Base-by-base conservation (phyloP, 129 eudicot genomes). In the Tanacetum coccineum region DNA sequence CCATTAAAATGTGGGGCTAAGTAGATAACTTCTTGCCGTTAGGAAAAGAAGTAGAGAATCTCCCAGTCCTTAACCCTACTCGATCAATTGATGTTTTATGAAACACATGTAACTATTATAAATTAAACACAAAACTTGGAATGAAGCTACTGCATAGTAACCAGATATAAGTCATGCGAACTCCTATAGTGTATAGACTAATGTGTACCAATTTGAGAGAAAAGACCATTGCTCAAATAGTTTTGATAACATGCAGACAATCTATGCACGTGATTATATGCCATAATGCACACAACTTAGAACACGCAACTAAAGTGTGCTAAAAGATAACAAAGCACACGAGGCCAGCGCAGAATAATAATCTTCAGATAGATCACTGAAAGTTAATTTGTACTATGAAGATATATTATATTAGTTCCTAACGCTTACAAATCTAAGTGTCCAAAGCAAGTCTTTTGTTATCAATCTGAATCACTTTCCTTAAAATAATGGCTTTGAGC, bases 341-440 rank as follows among this genome's bases (percentile, higher is more conserved):
- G 73, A 68, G 79, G 79, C 75, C 75, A 59, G 76, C 74, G 50
- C 62, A 32, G 60, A 55, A 36, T 40, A 53, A 69, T 47, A 36
- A 72, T 47, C 59, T 63, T 67, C 62, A 66, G 40, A 62, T 64
- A 66, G 40, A 62, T 64, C 59, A 50, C 75, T 47, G 74, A 76
- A 49, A 49, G 17, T 47, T 57, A 75, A 56, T 71, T 50, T 78
- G 87, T 78, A 85, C 91, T 85, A 80, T 13, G 64, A 54, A n/a
- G 42, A 60, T 70, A 71, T 64, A 81, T 53, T 75, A 80, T 46
- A 63, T 4, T 73, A 83, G 88, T 73, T 65, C 70, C 66, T 62
- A 82, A 40, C 59, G 19, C 49, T 42, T 67, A 63, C 4, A 59
- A 45, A 79, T 63, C 67, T 63, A n/a, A 52, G 22, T 70, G 17